phyloP scores from a whole-genome alignment of 73 alveolate genomes.

The Symbiodinium pilosum region DNA sequence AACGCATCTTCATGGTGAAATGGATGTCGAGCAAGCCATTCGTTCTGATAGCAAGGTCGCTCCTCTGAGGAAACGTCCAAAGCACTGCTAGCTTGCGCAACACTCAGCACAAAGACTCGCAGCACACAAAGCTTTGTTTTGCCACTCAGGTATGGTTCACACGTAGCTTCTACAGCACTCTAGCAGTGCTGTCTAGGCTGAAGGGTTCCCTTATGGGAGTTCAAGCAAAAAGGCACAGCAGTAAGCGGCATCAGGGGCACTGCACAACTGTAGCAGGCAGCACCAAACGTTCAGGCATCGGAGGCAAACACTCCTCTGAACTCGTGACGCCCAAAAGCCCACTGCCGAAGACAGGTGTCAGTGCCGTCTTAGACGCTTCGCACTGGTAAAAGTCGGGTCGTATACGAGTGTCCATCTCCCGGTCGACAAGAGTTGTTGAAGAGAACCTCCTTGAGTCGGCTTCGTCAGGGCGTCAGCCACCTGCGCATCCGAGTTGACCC shows the following conservation, averaged over 20 bases:
- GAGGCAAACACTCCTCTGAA: too few species aligned
- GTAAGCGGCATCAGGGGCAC: too few species aligned
- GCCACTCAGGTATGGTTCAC: too few species aligned
- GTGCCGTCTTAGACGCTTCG: not conserved
- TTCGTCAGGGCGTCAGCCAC: constrained; percentile 24
- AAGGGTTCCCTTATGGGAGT: too few species aligned
- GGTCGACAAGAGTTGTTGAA: not conserved
- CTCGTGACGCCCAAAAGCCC: not conserved
- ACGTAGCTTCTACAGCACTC: too few species aligned
- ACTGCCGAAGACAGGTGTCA: not conserved
- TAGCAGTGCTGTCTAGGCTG: too few species aligned
- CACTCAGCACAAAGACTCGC: too few species aligned
- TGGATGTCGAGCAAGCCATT: not conserved
- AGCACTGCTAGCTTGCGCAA: too few species aligned
- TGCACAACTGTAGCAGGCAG: too few species aligned
- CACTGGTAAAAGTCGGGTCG: not conserved
- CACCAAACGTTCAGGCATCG: too few species aligned
- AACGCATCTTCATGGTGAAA: not conserved
- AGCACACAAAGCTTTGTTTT: too few species aligned
- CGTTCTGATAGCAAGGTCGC: not conserved
- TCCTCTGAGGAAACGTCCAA: not conserved
- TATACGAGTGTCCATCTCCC: constrained; percentile 8
- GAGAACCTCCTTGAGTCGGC: not conserved
- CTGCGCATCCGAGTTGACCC: not conserved
- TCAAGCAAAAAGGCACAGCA: too few species aligned